Evolutionary conservation across 768 basidiomycete genomes (phyloP), one percentile per base, ranked within the genome.

Genomic region (Suillus subluteus): DNA sequence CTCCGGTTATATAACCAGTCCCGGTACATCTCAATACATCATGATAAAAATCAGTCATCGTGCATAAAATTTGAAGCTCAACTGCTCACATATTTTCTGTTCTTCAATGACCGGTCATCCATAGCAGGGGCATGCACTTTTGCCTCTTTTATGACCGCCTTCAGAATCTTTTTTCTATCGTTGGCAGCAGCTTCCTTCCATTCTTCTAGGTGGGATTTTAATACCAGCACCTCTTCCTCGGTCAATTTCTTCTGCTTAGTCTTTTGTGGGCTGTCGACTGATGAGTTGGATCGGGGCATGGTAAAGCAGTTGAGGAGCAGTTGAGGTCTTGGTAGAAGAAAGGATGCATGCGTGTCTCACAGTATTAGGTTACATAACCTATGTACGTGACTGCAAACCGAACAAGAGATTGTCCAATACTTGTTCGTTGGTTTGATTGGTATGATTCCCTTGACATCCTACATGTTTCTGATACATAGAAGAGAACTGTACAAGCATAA

Each of bases 1-100:
- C 44, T 52, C 18, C 26, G 48, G 46, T 54, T 63, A 26, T 58
- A 64, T 21, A 64, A 38, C 63, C 38, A 64, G 8, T 37, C 55
- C 35, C 6, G 0, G 35, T 58, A 58, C 21, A 37, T 58, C 56
- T 58, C 21, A 6, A 58, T 58, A 37, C 7, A 58, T 37, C 6
- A 38, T 54, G 52, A 54, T 30, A 54, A 18, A 54, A 54, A 1
- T 54, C 16, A 4, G 30, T 30, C 8, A 18, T 32, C 30, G 5
- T 54, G 52, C 13, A 54, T 54, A 54, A 32, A 30, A 54, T 18
- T 54, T 30, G 12, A 38, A n/a, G 35, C 4, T 58, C n/a, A 15
- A 37, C 56, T 37, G 56, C 56, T 58, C 37, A 58, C 35, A 13
- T 11, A 37, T 58, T 58, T 58, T 21, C 56, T 58, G 12, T 58